Conservation (phyloP, 129 eudicot genomes). For the Artemisia argyi region DNA sequence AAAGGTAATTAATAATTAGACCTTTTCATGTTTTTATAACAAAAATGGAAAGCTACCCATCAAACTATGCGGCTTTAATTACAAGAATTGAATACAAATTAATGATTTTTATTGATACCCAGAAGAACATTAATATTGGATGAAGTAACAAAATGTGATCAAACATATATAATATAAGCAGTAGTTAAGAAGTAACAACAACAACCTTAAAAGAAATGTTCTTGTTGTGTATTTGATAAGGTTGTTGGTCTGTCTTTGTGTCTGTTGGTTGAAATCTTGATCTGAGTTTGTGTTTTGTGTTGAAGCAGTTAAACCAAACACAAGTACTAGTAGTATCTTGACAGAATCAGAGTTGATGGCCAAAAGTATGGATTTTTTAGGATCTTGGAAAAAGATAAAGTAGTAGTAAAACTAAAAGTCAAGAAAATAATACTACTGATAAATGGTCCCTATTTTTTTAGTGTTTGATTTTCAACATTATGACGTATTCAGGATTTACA, state of each 20-base stretch:
- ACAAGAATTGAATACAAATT: constrained; percentile 12
- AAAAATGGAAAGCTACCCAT: not conserved
- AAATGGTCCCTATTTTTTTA: too few species aligned
- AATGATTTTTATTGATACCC: not conserved
- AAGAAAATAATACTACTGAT: too few species aligned
- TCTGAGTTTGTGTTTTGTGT: not conserved
- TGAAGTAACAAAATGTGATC: constrained; percentile 25
- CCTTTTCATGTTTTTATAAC: not conserved
- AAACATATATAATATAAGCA: not conserved
- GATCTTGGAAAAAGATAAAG: too few species aligned
- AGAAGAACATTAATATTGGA: constrained; percentile 13
- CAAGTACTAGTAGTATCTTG: not conserved
- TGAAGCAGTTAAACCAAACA: not conserved
- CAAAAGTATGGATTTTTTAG: too few species aligned
- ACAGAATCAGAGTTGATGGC: too few species aligned
- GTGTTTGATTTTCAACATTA: too few species aligned
- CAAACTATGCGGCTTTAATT: constrained; percentile 28
- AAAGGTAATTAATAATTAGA: constrained; percentile 2
- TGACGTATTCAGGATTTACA: too few species aligned
- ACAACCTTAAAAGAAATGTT: not conserved
- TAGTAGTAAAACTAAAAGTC: too few species aligned
- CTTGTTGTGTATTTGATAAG: too few species aligned
- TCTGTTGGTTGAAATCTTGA: constrained; percentile 13
- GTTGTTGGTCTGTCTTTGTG: constrained; percentile 12
- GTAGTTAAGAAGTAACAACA: constrained; percentile 19